A percentile compares a stretch with the other conserved stretches of the same genome.
Conservation (phyloP, 2,329 filamentous ascomycete species). For the Alternaria sp. region DNA sequence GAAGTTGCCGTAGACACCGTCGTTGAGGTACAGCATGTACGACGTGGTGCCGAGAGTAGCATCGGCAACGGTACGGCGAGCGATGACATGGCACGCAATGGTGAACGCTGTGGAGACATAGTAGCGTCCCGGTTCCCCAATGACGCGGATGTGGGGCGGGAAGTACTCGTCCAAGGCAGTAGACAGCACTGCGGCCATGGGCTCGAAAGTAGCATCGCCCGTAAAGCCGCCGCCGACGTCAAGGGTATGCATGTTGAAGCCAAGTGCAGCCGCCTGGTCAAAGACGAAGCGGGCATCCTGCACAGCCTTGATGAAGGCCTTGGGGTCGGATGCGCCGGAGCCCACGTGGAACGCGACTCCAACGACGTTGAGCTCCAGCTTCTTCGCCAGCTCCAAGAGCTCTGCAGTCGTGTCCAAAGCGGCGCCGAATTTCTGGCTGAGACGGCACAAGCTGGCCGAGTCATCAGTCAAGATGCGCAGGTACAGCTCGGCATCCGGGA, state of each 20-base stretch:
- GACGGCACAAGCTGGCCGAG: slow-evolving; percentile 87
- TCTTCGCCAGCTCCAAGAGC: slow-evolving; percentile 79
- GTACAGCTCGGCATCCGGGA: slow-evolving; percentile 86
- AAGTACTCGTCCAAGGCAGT: slow-evolving; percentile 87
- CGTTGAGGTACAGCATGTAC: slow-evolving; percentile 98
- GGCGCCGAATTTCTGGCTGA: slow-evolving; percentile 97
- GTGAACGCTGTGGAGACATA: slow-evolving; percentile 95
- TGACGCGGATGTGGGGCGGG: slow-evolving; percentile 81
- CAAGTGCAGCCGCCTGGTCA: slow-evolving; percentile 77
- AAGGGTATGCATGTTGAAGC: slow-evolving; percentile 82
- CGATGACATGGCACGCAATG: slow-evolving; percentile 93
- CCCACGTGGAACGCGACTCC: slow-evolving; percentile 98
- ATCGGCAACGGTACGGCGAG: slow-evolving; percentile 84
- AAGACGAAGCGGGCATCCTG: slow-evolving; percentile 88
- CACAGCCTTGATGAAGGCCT: slow-evolving; percentile 88
- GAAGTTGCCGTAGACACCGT: slow-evolving; percentile 98
- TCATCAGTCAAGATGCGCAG: slow-evolving; percentile 96
- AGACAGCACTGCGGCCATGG: slow-evolving; percentile 82
- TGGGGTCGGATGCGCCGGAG: slow-evolving; percentile 92
- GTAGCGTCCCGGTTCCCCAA: slow-evolving; percentile 95
- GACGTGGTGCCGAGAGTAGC: slow-evolving; percentile 69
- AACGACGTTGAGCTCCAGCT: slow-evolving; percentile 86
- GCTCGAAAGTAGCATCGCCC: slow-evolving; percentile 88
- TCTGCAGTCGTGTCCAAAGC: slow-evolving; percentile 80
- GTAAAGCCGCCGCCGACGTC: slow-evolving; percentile 96